Evolutionary conservation across 371 early-diverging fungal genomes (phyloP), one percentile per base, ranked within the genome.

Genomic region (Haplosporangium sp.): DNA sequence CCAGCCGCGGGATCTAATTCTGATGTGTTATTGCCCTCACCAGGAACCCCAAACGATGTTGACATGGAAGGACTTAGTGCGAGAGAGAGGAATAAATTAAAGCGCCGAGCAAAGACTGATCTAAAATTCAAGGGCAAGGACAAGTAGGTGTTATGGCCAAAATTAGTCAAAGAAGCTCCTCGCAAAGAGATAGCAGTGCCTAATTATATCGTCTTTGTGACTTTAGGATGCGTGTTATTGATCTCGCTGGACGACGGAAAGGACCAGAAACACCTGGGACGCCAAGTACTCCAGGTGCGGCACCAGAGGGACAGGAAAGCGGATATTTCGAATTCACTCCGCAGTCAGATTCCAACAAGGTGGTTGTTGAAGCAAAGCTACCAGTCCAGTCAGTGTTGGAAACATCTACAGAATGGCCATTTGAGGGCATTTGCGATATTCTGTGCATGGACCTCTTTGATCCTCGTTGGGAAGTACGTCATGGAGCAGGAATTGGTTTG

Each of bases 401-500:
- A 10, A 84, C 87, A n/a, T 76, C 83, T 4, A 80, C 80, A 41
- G 93, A 94, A 69, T 98, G 98, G 98, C 94, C 96, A 14, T 97
- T 99, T 73, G 95, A 94, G 64, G 91, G 92, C 55, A 84, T 97
- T 0, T 95, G 94, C 67, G 97, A 96, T 59, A 89, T 95, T 59
- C 86, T 99, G 14, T 93, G 91, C 68, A 85, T 95, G 72, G 96
- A 97, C 81, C 85, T 99, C 47, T 96, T 97, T 73, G 93, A 95
- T 62, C 92, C 96, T 1, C 62, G 82, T n/a, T 99, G 99, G 99
- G 96, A 96, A 69, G 87, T 95, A 20, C 89, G 99, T 8, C 99
- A 99, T 71, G 99, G 99, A 40, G 98, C 99, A 2, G 97, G 94
- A 6, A 91, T 98, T 71, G 99, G 97, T 1, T 80, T 99, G 42